phyloP scores from a whole-genome alignment of 805 yeast species.

The Osmozyma mogii region DNA sequence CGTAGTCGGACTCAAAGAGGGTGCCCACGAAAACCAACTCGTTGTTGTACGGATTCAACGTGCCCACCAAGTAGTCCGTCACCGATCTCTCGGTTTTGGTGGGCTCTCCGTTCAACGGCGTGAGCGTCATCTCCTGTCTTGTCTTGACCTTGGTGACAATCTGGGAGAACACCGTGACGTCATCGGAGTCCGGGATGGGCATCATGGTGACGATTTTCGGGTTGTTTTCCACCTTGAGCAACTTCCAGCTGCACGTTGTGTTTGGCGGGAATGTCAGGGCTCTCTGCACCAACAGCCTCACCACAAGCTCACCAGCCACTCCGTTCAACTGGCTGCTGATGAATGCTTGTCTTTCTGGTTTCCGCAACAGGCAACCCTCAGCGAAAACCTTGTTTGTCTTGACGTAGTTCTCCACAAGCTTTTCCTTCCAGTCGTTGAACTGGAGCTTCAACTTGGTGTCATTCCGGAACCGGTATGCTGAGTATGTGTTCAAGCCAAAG shows the following conservation, averaged over 20 bases:
- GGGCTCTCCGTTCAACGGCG: slow-evolving; percentile 13
- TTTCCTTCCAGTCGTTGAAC: slow-evolving; percentile 81
- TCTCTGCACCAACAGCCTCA: slow-evolving; percentile 23
- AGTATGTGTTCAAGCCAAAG: slow-evolving; percentile 59
- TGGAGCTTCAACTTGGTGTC: slow-evolving; percentile 37
- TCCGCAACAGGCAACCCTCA: slow-evolving; percentile 27
- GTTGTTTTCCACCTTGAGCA: slow-evolving; percentile 55
- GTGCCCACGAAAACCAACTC: slow-evolving; percentile 34
- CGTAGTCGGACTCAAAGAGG: slow-evolving; percentile 29
- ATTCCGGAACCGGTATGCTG: slow-evolving; percentile 38
- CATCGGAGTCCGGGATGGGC: slow-evolving; percentile 46
- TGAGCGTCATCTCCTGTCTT: slow-evolving; percentile 27
- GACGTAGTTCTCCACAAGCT: slow-evolving; percentile 69
- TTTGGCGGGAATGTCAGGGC: slow-evolving; percentile 44
- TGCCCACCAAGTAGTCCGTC: slow-evolving; percentile 31
- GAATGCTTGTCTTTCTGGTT: slow-evolving; percentile 31
- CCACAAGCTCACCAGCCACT: slow-evolving; percentile 26
- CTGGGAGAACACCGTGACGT: slow-evolving; percentile 31
- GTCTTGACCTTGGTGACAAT: slow-evolving; percentile 30
- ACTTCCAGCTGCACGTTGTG: slow-evolving; percentile 65
- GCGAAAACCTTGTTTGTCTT: slow-evolving; percentile 82
- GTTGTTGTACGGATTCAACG: slow-evolving; percentile 31
- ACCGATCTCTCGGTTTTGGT: slow-evolving; percentile 21
- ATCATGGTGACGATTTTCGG: slow-evolving; percentile 72
- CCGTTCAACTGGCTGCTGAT: slow-evolving; percentile 33